phyloP scores from a whole-genome alignment of 257 asterid genomes.

The Scutellaria baicalensis region DNA sequence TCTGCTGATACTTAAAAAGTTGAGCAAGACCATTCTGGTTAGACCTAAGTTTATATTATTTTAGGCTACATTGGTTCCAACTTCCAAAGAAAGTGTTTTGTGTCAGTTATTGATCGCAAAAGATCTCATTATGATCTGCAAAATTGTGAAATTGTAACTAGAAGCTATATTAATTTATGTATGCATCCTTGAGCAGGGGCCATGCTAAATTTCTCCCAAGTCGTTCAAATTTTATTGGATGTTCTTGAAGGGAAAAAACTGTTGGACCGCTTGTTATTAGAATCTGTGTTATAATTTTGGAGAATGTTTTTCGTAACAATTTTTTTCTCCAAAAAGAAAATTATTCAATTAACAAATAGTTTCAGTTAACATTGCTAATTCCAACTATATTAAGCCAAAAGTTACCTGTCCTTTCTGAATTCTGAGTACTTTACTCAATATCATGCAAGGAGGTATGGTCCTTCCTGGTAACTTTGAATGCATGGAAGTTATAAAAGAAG shows the following conservation, averaged over 20 bases:
- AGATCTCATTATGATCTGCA: too few relatives aligned
- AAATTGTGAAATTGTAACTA: neutral
- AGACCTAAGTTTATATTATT: neutral
- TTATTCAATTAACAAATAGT: neutral
- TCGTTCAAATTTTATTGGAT: too few relatives aligned
- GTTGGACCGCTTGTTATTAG: neutral
- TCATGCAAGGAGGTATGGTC: neutral
- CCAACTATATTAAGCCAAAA: neutral
- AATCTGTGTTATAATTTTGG: neutral
- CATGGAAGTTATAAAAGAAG: neutral
- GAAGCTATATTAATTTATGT: neutral
- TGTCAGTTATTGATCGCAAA: too few relatives aligned
- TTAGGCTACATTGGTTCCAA: neutral
- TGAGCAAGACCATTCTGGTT: neutral
- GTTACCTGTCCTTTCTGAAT: neutral
- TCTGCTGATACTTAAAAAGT: neutral
- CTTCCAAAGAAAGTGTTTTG: neutral
- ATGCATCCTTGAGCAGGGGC: too few relatives aligned
- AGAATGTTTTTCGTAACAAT: neutral
- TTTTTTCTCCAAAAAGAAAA: neutral
- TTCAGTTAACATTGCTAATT: neutral
- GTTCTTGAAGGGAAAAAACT: too few relatives aligned
- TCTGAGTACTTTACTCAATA: neutral
- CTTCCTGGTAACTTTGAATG: neutral
- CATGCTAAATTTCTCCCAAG: too few relatives aligned